Conservation (phyloP, 805 yeast species). For the Spencermartinsiella europaea region DNA sequence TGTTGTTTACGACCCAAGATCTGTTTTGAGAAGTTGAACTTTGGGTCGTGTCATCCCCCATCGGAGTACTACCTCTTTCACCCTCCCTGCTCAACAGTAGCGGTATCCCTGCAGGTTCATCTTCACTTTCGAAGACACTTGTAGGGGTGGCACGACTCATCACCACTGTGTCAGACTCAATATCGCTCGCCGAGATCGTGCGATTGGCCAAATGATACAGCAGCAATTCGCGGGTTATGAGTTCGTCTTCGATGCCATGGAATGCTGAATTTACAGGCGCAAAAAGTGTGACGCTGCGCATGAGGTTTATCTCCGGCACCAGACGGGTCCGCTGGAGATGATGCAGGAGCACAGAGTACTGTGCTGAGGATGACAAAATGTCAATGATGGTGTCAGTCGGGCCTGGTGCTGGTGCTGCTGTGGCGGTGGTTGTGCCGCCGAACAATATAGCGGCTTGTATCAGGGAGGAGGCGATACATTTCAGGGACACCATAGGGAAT, state of each 20-base stretch:
- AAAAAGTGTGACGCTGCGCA: conserved; percentile 62
- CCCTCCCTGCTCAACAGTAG: not conserved
- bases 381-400: conserved; percentile 45
- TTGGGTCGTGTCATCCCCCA: not conserved
- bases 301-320: conserved; percentile 54
- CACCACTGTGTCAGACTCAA: conserved; percentile 16
- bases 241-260: conserved; percentile 22
- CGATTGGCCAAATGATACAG: conserved; percentile 34
- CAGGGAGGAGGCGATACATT: not conserved
- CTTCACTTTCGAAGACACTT: not conserved
- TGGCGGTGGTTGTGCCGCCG: conserved; percentile 1
- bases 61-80: not conserved
- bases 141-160: not conserved
- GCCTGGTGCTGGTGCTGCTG: not conserved
- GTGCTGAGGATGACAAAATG: conserved; percentile 58
- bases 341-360: conserved; percentile 60
- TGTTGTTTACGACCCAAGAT: conserved; percentile 7
- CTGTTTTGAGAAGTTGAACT: not conserved
- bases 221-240: conserved; percentile 20
- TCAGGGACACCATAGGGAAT: no score
- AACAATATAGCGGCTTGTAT: not conserved
- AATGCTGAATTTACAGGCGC: conserved; percentile 84
- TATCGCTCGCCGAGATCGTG: conserved; percentile 28
- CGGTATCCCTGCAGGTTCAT: not conserved
- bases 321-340: conserved; percentile 57